phyloP scores from a whole-genome alignment of 768 basidiomycete species.

The Phylloporus sp. region DNA sequence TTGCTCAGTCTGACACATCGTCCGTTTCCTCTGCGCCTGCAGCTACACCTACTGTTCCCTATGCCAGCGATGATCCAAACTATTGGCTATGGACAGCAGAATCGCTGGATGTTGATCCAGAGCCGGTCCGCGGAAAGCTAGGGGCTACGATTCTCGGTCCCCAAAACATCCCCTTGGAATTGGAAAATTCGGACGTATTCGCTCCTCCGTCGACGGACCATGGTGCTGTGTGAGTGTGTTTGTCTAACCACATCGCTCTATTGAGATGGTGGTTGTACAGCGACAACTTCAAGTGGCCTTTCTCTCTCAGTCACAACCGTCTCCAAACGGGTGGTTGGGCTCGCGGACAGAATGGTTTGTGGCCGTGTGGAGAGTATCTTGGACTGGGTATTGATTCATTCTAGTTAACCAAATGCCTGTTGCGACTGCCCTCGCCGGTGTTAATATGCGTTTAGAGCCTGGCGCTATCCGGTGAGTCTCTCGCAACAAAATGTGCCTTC shows the following conservation, averaged over 20 bases:
- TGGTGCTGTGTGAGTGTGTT: constrained; percentile 41
- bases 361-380: background rate
- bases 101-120: constrained; percentile 25
- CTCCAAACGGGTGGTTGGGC: constrained; percentile 65
- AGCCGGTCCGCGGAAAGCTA: constrained; percentile 43
- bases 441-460: constrained; percentile 40
- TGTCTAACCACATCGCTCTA: background rate
- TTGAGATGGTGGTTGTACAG: constrained; percentile 14
- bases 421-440: constrained; percentile 37
- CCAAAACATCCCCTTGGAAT: constrained; percentile 50
- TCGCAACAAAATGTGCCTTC: background rate
- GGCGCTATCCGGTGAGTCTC: constrained; percentile 38
- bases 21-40: constrained; percentile 26
- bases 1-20: constrained; percentile 20
- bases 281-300: constrained; percentile 60
- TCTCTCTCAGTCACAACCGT: constrained; percentile 57
- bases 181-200: constrained; percentile 53
- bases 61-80: constrained; percentile 46
- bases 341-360: constrained; percentile 54
- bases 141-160: constrained; percentile 54
- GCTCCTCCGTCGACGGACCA: constrained; percentile 63
- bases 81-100: constrained; percentile 36
- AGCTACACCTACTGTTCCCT: constrained; percentile 42
- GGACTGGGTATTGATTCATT: background rate
- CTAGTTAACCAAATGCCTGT: constrained; percentile 39